Evolutionary conservation across 345 rosid genomes (phyloP).

Genomic region (Odontarrhena argentea): DNA sequence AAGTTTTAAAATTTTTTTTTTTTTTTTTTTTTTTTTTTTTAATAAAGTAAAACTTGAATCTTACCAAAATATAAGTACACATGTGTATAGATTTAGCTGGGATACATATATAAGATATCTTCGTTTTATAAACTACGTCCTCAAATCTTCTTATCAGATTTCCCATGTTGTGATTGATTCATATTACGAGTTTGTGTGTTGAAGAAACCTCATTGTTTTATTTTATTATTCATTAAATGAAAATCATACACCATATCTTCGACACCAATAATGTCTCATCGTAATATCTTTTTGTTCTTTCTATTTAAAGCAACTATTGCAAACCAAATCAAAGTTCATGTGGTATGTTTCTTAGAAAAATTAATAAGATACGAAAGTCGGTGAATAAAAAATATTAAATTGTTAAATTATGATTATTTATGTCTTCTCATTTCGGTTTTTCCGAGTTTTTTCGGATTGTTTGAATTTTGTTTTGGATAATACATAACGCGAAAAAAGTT

Average conservation of each 20-base stretch:
- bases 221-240: neutral
- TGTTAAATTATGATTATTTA: conserved; percentile 2
- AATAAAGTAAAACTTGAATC: neutral
- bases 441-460: too few relatives aligned
- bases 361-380: conserved; percentile 17
- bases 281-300: neutral
- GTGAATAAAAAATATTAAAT: conserved; percentile 21
- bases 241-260: conserved; percentile 26
- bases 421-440: neutral
- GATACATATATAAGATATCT: conserved; percentile 3
- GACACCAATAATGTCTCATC: conserved; percentile 7
- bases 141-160: neutral
- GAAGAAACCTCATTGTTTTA: neutral
- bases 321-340: conserved; percentile 6
- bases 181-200: neutral
- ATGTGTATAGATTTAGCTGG: neutral
- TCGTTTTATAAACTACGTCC: neutral
- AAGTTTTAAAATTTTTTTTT: too few relatives aligned
- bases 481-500: too few relatives aligned
- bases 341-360: neutral
- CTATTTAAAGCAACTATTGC: neutral
- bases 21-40: too few relatives aligned
- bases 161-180: conserved; percentile 3
- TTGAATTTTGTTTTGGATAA: too few relatives aligned
- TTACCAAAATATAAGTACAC: neutral